Evolutionary conservation across 495 filamentous ascomycete species (phyloP).

Genomic region (Cercophora samala): DNA sequence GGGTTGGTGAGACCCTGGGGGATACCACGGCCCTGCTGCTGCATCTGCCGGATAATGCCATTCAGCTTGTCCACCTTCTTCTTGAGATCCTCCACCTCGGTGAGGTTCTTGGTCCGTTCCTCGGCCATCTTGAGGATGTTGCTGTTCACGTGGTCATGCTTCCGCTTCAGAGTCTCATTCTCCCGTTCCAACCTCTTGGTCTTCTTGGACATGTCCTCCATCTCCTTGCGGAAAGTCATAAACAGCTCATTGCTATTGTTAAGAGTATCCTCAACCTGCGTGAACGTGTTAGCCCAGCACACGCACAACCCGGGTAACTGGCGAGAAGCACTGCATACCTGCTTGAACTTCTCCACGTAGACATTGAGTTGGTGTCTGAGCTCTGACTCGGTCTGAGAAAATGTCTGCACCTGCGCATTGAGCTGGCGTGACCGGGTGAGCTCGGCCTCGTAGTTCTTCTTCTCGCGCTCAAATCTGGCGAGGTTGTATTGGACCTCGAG

Average conservation of each 20-base stretch:
- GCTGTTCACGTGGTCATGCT: slow-evolving; percentile 87
- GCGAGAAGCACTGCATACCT: slow-evolving; percentile 60
- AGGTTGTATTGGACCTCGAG: slow-evolving; percentile 91
- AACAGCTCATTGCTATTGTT: slow-evolving; percentile 99
- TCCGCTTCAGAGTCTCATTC: slow-evolving; percentile 84
- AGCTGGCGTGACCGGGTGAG: slow-evolving; percentile 72
- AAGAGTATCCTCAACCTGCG: slow-evolving; percentile 92
- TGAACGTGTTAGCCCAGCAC: slow-evolving; percentile 9
- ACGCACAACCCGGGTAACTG: neutral
- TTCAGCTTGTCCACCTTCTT: slow-evolving; percentile 92
- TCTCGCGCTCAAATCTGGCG: slow-evolving; percentile 81
- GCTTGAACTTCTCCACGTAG: slow-evolving; percentile 99
- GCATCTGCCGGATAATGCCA: slow-evolving; percentile 90
- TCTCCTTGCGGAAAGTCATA: slow-evolving; percentile 96
- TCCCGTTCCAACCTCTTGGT: slow-evolving; percentile 97
- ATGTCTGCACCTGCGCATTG: slow-evolving; percentile 88
- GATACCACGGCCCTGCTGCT: slow-evolving; percentile 76
- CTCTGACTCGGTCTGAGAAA: slow-evolving; percentile 93
- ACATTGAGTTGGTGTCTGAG: slow-evolving; percentile 93
- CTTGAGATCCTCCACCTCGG: slow-evolving; percentile 73
- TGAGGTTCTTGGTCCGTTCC: slow-evolving; percentile 77
- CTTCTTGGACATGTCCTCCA: slow-evolving; percentile 99
- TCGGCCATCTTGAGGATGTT: slow-evolving; percentile 99
- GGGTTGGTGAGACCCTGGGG: slow-evolving; percentile 55
- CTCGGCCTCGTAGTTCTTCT: slow-evolving; percentile 81